Conservation (phyloP, 2,329 filamentous ascomycete genomes). For the Alternaria burnsii region DNA sequence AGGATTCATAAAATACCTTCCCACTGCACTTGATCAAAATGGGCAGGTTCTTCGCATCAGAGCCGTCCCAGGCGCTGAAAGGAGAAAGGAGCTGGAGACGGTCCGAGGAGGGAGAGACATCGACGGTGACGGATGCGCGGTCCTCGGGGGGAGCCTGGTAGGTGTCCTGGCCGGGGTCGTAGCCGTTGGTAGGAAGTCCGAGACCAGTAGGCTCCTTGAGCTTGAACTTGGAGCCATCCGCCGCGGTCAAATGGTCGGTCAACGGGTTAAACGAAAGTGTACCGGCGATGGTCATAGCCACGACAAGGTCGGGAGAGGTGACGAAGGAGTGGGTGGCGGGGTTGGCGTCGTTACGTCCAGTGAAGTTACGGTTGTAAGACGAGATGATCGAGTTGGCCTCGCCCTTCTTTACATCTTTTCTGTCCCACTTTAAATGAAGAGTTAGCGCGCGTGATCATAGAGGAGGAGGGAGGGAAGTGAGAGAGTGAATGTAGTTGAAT, state of each 20-base stretch:
- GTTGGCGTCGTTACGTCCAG: constrained; percentile 95
- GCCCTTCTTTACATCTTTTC: constrained; percentile 92
- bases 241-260: constrained; percentile 89
- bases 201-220: constrained; percentile 81
- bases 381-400: constrained; percentile 96
- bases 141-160: constrained; percentile 94
- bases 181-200: constrained; percentile 81
- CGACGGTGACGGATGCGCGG: constrained; percentile 75
- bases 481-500: constrained; percentile 27
- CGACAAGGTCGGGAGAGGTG: constrained; percentile 87
- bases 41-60: constrained; percentile 68
- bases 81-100: constrained; percentile 91
- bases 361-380: constrained; percentile 99
- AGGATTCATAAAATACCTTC: too few species aligned
- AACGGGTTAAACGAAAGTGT: constrained; percentile 93
- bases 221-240: constrained; percentile 95
- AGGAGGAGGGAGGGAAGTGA: constrained; percentile 47
- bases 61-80: constrained; percentile 89
- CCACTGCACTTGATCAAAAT: constrained; percentile 68
- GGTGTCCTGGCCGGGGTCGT: constrained; percentile 89
- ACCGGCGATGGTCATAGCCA: constrained; percentile 85
- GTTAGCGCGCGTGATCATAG: not conserved
- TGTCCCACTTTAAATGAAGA: constrained; percentile 78
- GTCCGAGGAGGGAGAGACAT: constrained; percentile 88
- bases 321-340: constrained; percentile 94